Conservation (phyloP, 2,329 filamentous ascomycete genomes). For the Aulographum hederae region DNA sequence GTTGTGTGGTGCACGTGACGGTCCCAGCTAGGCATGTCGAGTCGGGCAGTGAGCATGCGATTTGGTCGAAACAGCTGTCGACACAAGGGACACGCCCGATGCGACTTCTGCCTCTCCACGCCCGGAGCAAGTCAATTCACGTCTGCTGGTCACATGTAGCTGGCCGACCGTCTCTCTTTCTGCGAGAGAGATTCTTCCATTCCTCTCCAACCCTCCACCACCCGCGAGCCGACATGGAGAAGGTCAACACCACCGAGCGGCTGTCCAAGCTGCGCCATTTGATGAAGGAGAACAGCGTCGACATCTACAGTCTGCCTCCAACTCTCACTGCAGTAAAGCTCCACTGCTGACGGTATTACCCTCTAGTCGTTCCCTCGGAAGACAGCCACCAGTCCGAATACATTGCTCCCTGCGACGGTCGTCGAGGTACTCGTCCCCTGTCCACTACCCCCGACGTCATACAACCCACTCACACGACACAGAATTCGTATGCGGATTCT, state of each 20-base stretch:
- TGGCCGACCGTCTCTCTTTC: too few relatives aligned
- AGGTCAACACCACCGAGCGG: slow-evolving; percentile 60
- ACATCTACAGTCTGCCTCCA: slow-evolving; percentile 63
- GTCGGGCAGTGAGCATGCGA: too few relatives aligned
- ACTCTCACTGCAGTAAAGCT: too few relatives aligned
- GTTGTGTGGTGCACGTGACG: too few relatives aligned
- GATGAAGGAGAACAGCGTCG: slow-evolving; percentile 75
- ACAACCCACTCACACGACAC: slow-evolving; percentile 9
- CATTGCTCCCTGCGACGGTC: slow-evolving; percentile 85
- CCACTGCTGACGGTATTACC: slow-evolving; percentile 1
- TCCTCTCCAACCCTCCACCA: too few relatives aligned
- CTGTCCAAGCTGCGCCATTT: slow-evolving; percentile 60
- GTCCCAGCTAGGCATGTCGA: too few relatives aligned
- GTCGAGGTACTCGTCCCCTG: slow-evolving; percentile 37
- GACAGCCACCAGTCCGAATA: slow-evolving; percentile 97
- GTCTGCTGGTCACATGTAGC: slow-evolving; percentile 9
- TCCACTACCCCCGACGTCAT: not conserved
- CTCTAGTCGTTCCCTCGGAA: slow-evolving; percentile 78
- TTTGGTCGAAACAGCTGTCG: too few relatives aligned
- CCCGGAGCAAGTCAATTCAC: slow-evolving; percentile 11
- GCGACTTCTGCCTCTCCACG: not conserved
- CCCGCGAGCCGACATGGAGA: slow-evolving; percentile 47
- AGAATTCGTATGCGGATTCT: slow-evolving; percentile 85
- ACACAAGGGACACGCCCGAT: too few relatives aligned
- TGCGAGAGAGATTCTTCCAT: too few relatives aligned